Base-by-base conservation (phyloP, 768 basidiomycete genomes). In the Lyophyllum shimeji region DNA sequence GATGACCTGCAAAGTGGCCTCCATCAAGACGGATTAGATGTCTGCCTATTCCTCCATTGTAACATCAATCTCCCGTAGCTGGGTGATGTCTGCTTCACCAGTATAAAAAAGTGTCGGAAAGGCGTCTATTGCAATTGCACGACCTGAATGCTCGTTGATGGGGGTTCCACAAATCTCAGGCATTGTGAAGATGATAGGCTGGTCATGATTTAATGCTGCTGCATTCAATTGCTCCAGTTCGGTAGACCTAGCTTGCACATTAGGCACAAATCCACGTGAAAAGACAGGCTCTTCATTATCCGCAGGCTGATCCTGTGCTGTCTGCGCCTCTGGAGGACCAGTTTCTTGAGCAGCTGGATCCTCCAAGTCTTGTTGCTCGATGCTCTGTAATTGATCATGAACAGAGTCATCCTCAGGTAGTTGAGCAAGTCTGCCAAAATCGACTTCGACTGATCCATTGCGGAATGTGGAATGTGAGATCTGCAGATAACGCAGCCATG, bases 21-120 rank as follows among this genome's bases (percentile, higher is more conserved):
- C 61, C 65, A 24, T 55, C 29, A 23, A 55, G 27, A n/a, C 23
- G 46, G 23, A 55, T 27, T 21, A 55, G 47, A 55, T 55, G 54
- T 8, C 52, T 9, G 59, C 55, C 46, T 37, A 55, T 55, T 55
- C 54, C 27, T 48, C 54, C 37, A 55, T 48, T 40, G 54, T 39
- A 25, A 49, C 46, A 15, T 55, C 39, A 2, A 43, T 49, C 17
- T 49, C 24, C 43, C 23, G 12, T 27, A 33, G 48, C 20, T 55
- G 46, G n/a, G 46, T 49, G 18, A 55, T 49, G 23, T 55, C 47
- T 15, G 12, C 54, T 49, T 43, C 12, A 18, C 47, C 54, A 43
- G 46, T 55, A 33, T 25, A 45, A 50, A 67, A 69, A 7, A 69
- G 49, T 20, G 66, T 60, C 4, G 67, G 66, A 45, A 69, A 69